Base-by-base conservation (phyloP, 1,139 yeast species). In the Yamadazyma blattariae region DNA sequence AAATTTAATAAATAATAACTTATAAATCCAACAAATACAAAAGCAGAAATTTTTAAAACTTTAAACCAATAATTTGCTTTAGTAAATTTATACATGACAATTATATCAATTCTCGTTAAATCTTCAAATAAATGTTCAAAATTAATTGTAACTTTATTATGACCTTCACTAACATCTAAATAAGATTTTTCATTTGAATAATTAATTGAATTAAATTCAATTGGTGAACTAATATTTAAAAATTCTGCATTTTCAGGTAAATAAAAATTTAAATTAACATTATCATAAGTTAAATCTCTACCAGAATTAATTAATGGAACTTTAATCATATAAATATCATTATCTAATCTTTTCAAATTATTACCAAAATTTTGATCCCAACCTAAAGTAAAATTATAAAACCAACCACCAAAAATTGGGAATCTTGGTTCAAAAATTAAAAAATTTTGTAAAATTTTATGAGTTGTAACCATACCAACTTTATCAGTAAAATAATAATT, bases 331-430 rank as follows among this genome's bases (percentile, higher is more conserved):
- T 78, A 87, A 32, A 73, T 71, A 42, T 80, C 82, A n/a, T 57
- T 55, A 9, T 59, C 57, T 11, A 65, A 47, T 42, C 57, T 56
- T 46, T 63, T 77, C 39, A 88, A 66, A 48, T 72, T 79, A 33
- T 75, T 64, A 19, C 65, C 54, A 31, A 89, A 62, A 27, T 70
- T 65, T 45, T 78, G 75, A 38, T 82, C 77, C 96, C 96, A 94
- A 7, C 97, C 97, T 51, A 92, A 64, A 15, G 98, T 92, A 67
- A 88, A 92, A 62, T 92, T 89, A 63, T 89, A 92, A 51, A 82
- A 77, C 99, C 99, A 92, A 27, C 90, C 95, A 33, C 98, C 99
- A 62, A 88, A 86, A 7, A 92, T 54, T 10, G 99, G 99, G 67
- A 71, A 92, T 56, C 99, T 75, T 37, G 98, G 98, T 52, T 75